These are phyloP conservation scores for Orbilia blumenaviensis DNA, from an alignment of 2,329 filamentous ascomycete genomes.

Conservation along the genomic window DNA sequence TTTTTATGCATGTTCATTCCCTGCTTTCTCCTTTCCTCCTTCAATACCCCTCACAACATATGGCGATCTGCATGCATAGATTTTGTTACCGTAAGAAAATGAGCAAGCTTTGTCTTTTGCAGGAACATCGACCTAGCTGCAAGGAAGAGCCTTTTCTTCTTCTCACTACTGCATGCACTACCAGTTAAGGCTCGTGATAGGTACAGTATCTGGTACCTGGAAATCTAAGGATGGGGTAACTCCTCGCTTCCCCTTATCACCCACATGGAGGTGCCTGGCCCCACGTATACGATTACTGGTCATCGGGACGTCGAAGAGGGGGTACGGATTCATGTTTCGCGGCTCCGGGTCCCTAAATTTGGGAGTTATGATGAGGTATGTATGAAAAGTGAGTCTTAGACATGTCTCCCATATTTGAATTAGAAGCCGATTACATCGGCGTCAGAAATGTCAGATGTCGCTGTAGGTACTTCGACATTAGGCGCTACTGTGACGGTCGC, in stretches of 20 bases:
- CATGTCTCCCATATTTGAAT: not conserved
- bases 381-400: not conserved
- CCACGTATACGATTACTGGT: not conserved
- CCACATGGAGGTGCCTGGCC: not conserved
- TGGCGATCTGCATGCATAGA: not conserved
- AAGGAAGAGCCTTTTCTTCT: conserved; percentile 17
- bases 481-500: not conserved
- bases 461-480: not conserved
- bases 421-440: not conserved
- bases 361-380: not conserved
- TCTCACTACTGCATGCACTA: not conserved
- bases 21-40: not conserved
- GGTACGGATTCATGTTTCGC: not conserved
- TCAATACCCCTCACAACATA: not conserved
- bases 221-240: not conserved
- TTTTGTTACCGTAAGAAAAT: not conserved
- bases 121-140: not conserved
- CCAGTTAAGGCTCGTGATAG: not conserved
- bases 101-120: not conserved
- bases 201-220: conserved; percentile 10
- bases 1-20: too few relatives aligned
- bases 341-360: not conserved
- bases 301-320: not conserved
- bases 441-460: not conserved
- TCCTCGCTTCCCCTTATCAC: conserved; percentile 25